Conservation (phyloP, 1,284 basidiomycete species). For the Ganoderma lingzhi region DNA sequence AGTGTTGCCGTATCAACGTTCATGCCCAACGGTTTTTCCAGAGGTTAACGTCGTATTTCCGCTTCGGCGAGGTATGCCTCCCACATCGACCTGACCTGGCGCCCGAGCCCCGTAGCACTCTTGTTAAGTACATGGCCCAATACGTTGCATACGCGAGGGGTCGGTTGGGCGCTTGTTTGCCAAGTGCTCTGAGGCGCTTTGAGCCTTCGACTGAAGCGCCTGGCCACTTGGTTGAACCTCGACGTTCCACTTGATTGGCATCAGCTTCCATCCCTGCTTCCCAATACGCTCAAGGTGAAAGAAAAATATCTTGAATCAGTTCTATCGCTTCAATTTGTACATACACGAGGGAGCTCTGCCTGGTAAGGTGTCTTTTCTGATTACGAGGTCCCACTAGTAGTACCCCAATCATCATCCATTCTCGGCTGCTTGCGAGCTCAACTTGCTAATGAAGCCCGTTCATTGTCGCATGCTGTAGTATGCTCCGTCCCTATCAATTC, state of each 20-base stretch:
- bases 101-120: too few species aligned
- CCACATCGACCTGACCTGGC: too few species aligned
- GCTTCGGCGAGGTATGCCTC: too few species aligned
- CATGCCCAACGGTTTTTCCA: too few species aligned
- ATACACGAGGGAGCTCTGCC: not conserved
- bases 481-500: not conserved
- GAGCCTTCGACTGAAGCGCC: not conserved
- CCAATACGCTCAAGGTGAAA: not conserved
- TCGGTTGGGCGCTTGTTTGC: not conserved
- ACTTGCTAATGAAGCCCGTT: not conserved
- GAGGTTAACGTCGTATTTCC: too few species aligned
- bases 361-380: not conserved
- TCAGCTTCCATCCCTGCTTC: not conserved
- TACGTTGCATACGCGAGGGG: too few species aligned
- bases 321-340: not conserved
- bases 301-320: not conserved
- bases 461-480: not conserved
- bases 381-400: not conserved
- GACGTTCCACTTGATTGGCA: not conserved
- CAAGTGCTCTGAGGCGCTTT: too few species aligned
- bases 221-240: not conserved
- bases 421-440: not conserved
- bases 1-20: too few species aligned
- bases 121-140: too few species aligned
- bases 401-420: not conserved